Evolutionary conservation across 179 eudicot species (phyloP).

Genomic region (Sideroxylon spinosum): DNA sequence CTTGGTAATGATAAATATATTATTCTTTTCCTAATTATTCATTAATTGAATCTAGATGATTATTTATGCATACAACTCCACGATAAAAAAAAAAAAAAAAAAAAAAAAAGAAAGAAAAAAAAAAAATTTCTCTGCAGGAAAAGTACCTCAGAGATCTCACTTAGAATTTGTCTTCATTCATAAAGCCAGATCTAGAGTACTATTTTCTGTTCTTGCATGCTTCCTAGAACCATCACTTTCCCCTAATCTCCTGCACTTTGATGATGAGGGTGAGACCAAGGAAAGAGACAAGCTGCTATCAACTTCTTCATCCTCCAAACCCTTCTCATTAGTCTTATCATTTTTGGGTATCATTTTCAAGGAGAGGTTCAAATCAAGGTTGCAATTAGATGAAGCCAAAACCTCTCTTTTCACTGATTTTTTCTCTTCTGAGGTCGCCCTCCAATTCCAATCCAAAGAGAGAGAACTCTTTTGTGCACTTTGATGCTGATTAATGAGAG

Average conservation of each 20-base stretch:
- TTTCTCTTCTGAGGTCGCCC: not conserved
- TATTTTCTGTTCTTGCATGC: slow-evolving; percentile 30
- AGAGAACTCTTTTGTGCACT: not conserved
- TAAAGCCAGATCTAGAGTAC: slow-evolving; percentile 64
- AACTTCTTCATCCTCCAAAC: slow-evolving; percentile 19
- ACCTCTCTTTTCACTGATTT: slow-evolving; percentile 38
- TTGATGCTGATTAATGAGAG: slow-evolving; percentile 5
- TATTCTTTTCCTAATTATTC: not conserved
- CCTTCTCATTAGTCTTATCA: slow-evolving; percentile 13
- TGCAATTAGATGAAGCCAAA: slow-evolving; percentile 14
- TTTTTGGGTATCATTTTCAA: slow-evolving; percentile 36
- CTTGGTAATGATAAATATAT: not conserved
- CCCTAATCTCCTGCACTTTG: slow-evolving; percentile 22
- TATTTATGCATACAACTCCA: slow-evolving; percentile 11
- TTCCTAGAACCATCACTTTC: slow-evolving; percentile 27
- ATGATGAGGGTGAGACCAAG: slow-evolving; percentile 34
- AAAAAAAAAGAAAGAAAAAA: not conserved
- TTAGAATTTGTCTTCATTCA: slow-evolving; percentile 55
- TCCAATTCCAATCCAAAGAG: not conserved
- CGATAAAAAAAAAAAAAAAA: not conserved
- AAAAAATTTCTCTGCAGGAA: not conserved
- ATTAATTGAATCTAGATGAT: not conserved
- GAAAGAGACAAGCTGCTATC: slow-evolving; percentile 45
- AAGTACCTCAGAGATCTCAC: slow-evolving; percentile 50
- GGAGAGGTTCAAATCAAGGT: slow-evolving; percentile 58